phyloP scores from a whole-genome alignment of 1,284 basidiomycete species.

The Pseudozyma flocculosa region DNA sequence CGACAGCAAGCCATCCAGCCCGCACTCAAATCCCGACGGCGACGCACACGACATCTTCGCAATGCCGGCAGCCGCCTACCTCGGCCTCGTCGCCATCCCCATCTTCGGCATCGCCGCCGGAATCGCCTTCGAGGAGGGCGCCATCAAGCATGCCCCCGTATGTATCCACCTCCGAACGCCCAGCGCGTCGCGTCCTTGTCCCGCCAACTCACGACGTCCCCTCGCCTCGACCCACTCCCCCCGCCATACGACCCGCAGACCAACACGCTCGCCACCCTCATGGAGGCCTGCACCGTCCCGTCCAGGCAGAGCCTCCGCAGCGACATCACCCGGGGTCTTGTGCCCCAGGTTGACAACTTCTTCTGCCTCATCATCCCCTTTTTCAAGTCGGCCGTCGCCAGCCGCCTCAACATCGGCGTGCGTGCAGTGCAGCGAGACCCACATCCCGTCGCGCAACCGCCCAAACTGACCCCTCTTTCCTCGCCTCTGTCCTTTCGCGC shows the following conservation, averaged over 20 bases:
- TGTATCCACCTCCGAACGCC: background rate
- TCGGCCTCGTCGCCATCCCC: background rate
- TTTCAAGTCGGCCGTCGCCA: constrained; percentile 13
- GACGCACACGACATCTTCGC: background rate
- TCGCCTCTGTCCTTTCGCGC: too few species aligned
- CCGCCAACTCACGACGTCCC: too few species aligned
- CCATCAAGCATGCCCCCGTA: background rate
- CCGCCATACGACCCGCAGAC: background rate
- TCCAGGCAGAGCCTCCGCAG: constrained; percentile 25
- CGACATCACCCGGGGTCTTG: constrained; percentile 18
- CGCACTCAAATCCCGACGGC: too few species aligned
- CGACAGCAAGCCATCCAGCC: too few species aligned
- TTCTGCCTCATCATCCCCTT: constrained; percentile 33
- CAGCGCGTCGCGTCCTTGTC: too few species aligned
- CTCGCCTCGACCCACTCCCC: too few species aligned
- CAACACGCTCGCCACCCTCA: background rate
- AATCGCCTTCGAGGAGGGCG: background rate
- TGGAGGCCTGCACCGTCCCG: constrained; percentile 11
- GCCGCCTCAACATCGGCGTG: constrained; percentile 26
- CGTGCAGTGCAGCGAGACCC: background rate
- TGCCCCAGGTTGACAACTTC: constrained; percentile 28
- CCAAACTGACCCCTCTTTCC: too few species aligned
- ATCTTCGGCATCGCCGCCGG: background rate
- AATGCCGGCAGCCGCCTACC: background rate
- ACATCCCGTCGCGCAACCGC: too few species aligned